Evolutionary conservation across 1,284 basidiomycete genomes (phyloP).

Genomic region (Sphaerobolus stellatus): DNA sequence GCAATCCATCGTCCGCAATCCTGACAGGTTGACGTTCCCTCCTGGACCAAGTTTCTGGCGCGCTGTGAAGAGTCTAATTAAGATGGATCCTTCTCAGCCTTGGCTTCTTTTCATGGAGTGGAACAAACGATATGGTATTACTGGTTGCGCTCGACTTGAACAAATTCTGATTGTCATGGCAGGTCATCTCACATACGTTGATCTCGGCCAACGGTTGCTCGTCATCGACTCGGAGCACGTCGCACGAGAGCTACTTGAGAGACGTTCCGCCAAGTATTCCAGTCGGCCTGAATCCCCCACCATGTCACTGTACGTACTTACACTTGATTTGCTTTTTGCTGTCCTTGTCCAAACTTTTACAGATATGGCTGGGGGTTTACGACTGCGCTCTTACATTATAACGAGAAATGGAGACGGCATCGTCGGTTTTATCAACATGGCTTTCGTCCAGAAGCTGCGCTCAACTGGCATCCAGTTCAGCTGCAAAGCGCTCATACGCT

Average conservation of each 20-base stretch:
- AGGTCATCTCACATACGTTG: background rate
- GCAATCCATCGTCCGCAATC: background rate
- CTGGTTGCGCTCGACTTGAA: background rate
- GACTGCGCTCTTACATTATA: background rate
- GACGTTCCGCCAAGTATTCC: conserved; percentile 17
- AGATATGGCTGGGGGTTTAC: background rate
- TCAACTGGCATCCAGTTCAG: background rate
- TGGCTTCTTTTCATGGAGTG: background rate
- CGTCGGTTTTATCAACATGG: background rate
- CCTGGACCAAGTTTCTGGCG: background rate
- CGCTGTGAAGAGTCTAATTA: background rate
- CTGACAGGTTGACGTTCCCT: background rate
- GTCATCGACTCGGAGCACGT: conserved; percentile 18
- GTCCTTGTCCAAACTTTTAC: background rate
- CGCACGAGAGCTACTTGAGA: conserved; percentile 17
- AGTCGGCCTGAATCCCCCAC: conserved; percentile 13
- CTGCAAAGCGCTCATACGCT: background rate
- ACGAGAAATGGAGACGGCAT: background rate
- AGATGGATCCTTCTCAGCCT: background rate
- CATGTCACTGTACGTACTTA: background rate
- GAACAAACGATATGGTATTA: background rate
- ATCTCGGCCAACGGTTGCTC: conserved; percentile 12
- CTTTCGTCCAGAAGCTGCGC: background rate
- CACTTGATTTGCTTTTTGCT: background rate
- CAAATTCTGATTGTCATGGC: background rate